These are phyloP conservation scores for Austroboletus eburneus DNA, from an alignment of 768 basidiomycete genomes.

Conservation along the genomic window DNA sequence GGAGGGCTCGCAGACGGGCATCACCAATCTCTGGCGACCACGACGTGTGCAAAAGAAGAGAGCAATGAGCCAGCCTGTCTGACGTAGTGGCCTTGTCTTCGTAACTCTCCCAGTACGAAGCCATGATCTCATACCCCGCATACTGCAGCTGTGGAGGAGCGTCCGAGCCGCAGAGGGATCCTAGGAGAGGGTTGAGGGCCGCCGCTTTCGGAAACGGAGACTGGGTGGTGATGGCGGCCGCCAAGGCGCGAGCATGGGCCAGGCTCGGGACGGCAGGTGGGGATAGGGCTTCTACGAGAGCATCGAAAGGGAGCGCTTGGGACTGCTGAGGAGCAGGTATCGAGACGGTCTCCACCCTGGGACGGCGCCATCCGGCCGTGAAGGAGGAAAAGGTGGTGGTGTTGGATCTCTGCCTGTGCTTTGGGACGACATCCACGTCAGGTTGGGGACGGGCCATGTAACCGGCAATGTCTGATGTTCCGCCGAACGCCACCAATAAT, in stretches of 20 bases:
- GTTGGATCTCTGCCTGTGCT: conserved; percentile 38
- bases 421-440: conserved; percentile 30
- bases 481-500: conserved; percentile 8
- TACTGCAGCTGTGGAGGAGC: conserved; percentile 57
- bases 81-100: conserved; percentile 46
- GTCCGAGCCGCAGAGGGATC: conserved; percentile 51
- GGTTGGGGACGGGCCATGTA: conserved; percentile 30
- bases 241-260: conserved; percentile 57
- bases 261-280: conserved; percentile 64
- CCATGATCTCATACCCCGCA: conserved; percentile 68
- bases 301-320: conserved; percentile 37
- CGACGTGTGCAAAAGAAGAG: conserved; percentile 49
- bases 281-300: conserved; percentile 41
- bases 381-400: conserved; percentile 40
- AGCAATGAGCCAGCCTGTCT: conserved; percentile 61
- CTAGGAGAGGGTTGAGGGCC: conserved; percentile 55
- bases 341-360: conserved; percentile 28
- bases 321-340: conserved; percentile 25
- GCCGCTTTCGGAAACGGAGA: conserved; percentile 55
- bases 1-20: conserved; percentile 60
- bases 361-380: conserved; percentile 36
- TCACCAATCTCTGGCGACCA: conserved; percentile 75
- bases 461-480: conserved; percentile 9
- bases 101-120: conserved; percentile 63
- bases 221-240: conserved; percentile 42